Percentiles rank a stretch among this genome's conserved stretches.
phyloP scores from a whole-genome alignment of 2,329 filamentous ascomycete genomes.

The Gaeumannomyces tritici region DNA sequence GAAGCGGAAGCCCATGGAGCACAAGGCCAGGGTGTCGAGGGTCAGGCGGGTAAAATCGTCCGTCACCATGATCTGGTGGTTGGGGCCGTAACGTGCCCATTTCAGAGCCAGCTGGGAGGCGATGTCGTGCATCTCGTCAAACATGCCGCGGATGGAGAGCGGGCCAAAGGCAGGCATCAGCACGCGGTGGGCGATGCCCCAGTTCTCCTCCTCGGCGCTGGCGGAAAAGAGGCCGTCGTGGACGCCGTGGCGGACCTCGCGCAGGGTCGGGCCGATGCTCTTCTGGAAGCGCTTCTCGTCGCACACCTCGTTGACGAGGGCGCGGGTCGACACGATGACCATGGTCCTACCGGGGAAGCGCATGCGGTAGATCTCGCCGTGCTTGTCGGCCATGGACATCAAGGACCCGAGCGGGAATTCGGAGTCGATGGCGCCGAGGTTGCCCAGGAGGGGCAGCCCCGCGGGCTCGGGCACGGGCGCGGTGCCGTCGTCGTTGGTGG shows the following conservation, averaged over 20 bases:
- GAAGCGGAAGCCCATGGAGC: constrained; percentile 49
- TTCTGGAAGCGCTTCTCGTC: constrained; percentile 58
- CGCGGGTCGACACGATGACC: constrained; percentile 7
- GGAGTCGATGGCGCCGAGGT: constrained; percentile 50
- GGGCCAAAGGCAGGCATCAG: constrained; percentile 63
- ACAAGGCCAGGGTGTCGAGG: constrained; percentile 52
- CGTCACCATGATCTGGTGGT: constrained; percentile 43
- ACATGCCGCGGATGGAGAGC: constrained; percentile 58
- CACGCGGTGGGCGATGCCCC: constrained; percentile 57
- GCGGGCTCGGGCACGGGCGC: constrained; percentile 49
- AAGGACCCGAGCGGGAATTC: constrained; percentile 1
- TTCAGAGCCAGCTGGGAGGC: constrained; percentile 57
- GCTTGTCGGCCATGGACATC: not conserved
- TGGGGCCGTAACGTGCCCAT: constrained; percentile 54
- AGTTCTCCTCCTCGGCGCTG: constrained; percentile 42
- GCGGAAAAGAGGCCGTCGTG: constrained; percentile 61
- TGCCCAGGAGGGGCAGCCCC: constrained; percentile 56
- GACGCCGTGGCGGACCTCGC: constrained; percentile 48
- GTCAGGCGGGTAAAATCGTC: constrained; percentile 57
- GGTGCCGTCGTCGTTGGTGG: not conserved
- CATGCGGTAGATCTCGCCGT: constrained; percentile 10
- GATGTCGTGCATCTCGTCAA: constrained; percentile 60
- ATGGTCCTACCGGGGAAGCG: constrained; percentile 8
- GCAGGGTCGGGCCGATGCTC: constrained; percentile 21
- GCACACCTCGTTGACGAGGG: constrained; percentile 50